Conservation (phyloP, 345 rosid genomes). For the Arabidopsis thaliana region DNA sequence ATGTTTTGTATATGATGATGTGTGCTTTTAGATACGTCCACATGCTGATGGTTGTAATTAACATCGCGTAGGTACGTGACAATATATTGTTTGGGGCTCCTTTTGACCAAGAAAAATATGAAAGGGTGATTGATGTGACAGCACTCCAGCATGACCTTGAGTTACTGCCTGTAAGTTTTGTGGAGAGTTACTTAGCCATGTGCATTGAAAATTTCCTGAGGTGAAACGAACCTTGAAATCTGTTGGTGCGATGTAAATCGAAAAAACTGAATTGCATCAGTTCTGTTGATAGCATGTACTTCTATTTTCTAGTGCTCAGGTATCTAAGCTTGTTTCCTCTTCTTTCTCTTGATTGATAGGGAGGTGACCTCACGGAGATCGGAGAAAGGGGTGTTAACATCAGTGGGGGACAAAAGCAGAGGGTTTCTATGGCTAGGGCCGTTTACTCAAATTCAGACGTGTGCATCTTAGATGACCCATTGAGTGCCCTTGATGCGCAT, state of each 20-base stretch:
- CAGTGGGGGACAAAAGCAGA: constrained; percentile 99
- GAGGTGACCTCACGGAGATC: constrained; percentile 99
- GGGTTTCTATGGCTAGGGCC: constrained; percentile 99
- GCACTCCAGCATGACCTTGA: constrained; percentile 93
- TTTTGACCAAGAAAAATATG: constrained; percentile 75
- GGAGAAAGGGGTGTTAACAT: constrained; percentile 99
- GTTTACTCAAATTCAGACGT: constrained; percentile 92
- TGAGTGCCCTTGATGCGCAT: constrained; percentile 99
- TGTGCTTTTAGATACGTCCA: background rate
- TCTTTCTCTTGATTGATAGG: constrained; percentile 59
- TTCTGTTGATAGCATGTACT: constrained; percentile 6
- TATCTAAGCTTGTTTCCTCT: constrained; percentile 34
- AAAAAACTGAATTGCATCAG: constrained; percentile 2
- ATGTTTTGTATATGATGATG: constrained; percentile 10
- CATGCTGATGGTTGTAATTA: constrained; percentile 21
- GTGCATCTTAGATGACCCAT: constrained; percentile 93
- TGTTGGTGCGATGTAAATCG: constrained; percentile 24
- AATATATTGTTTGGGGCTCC: constrained; percentile 94
- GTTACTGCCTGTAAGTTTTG: constrained; percentile 75
- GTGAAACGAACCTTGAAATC: constrained; percentile 13
- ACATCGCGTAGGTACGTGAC: constrained; percentile 72
- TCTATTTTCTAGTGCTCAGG: constrained; percentile 11
- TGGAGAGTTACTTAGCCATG: constrained; percentile 6
- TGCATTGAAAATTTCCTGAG: background rate
- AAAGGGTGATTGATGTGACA: constrained; percentile 88